Conservation (phyloP, 768 basidiomycete species). For the Pleurotus tuber-regium region DNA sequence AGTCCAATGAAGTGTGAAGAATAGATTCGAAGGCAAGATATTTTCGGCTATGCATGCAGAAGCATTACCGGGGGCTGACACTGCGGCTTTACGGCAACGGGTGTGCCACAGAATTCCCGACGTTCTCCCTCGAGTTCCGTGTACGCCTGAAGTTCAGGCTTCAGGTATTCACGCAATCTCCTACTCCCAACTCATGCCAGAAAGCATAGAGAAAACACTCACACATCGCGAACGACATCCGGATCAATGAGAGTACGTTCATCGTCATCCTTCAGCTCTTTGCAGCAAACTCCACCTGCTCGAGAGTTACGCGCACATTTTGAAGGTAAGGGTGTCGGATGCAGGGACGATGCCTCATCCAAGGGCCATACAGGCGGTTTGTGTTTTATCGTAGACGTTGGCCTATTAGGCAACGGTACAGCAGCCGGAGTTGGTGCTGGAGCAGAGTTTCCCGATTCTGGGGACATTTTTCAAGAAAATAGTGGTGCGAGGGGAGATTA, state of each 20-base stretch:
- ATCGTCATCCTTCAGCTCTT: slow-evolving; percentile 78
- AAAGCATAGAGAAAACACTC: slow-evolving; percentile 25
- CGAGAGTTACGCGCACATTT: slow-evolving; percentile 58
- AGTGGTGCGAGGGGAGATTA: background rate
- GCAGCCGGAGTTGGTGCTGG: background rate
- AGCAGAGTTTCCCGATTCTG: background rate
- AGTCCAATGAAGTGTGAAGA: background rate
- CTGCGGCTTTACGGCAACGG: background rate
- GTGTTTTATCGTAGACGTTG: slow-evolving; percentile 18
- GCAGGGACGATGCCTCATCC: slow-evolving; percentile 35
- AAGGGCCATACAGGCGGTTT: slow-evolving; percentile 70
- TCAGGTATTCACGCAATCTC: too few relatives aligned
- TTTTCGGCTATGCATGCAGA: slow-evolving; percentile 6
- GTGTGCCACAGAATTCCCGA: background rate
- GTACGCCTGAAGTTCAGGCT: too few relatives aligned
- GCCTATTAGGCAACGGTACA: slow-evolving; percentile 2
- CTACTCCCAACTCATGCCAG: background rate
- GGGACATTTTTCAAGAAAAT: slow-evolving; percentile 3
- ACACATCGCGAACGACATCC: slow-evolving; percentile 87
- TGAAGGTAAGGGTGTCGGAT: slow-evolving; percentile 44
- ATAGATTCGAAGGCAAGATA: background rate
- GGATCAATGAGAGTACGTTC: slow-evolving; percentile 83
- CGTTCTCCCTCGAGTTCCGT: too few relatives aligned
- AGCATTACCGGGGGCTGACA: background rate
- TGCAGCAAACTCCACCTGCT: slow-evolving; percentile 77